Base-by-base conservation (phyloP, 352 stramenopile species). In the Phytophthora brassicae region DNA sequence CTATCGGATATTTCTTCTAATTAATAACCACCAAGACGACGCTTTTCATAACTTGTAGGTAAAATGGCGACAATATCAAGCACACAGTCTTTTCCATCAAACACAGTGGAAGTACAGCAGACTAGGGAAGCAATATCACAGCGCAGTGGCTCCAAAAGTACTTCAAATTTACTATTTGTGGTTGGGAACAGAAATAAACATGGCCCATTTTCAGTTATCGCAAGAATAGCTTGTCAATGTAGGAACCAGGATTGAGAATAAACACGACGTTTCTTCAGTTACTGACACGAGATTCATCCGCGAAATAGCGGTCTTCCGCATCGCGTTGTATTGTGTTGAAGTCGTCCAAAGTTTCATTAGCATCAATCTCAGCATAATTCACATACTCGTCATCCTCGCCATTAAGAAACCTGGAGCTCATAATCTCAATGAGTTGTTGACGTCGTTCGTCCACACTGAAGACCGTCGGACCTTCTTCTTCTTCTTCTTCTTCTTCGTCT, bases 301-400 rank as follows among this genome's bases (percentile, higher is more conserved):
- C 58, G 62, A 95, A 95, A 47, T 93, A 95, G 23, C 68, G 66
- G 24, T 95, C 84, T 70, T 95, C 77, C 6, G 83, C 83, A 67
- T 95, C 86, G 41, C 78, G 86, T 55, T 92, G 68, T 47, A 90
- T 83, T 61, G 82, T 67, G 4, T 77, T 71, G 33, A 82, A 64
- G 66, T 92, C 79, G 38, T 94, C 86, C 8, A 92, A 71, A 14
- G 50, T 62, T 43, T 81, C 75, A 48, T 92, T 67, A 1, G 17
- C 50, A 52, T 95, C 86, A 50, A 94, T 86, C 23, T 68, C 73
- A 1, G 56, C 69, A 60, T 95, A 95, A 26, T 85, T 73, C 5
- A 91, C 64, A 51, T 81, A 88, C 26, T 86, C 68, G 14, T 44
- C 39, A 49, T 95, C 86, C 4, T 65, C 46, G 9, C 86, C 86